Evolutionary conservation across 441 rosid genomes (phyloP).

Genomic region (Gossypium davidsonii): DNA sequence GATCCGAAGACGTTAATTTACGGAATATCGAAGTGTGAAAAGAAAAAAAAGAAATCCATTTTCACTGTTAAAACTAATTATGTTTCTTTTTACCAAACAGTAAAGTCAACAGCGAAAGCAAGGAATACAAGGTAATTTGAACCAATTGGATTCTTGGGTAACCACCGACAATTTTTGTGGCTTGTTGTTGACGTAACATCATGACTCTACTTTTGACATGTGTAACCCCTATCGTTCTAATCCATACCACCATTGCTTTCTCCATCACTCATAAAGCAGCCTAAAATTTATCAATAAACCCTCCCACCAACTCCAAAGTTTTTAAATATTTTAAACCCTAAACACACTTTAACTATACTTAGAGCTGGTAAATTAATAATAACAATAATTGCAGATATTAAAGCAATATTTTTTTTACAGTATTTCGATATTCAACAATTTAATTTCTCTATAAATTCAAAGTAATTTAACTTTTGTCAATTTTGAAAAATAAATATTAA

Average conservation of each 20-base stretch:
- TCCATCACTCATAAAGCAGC: neutral
- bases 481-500: too few relatives aligned
- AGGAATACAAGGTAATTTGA: neutral
- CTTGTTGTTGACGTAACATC: neutral
- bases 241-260: neutral
- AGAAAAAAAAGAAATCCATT: neutral
- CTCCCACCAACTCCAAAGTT: neutral
- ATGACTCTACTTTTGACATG: neutral
- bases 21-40: neutral
- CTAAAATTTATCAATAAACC: neutral
- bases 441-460: too few relatives aligned
- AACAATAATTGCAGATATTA: too few relatives aligned
- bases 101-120: neutral
- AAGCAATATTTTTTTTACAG: too few relatives aligned
- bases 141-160: neutral
- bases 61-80: neutral
- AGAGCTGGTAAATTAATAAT: neutral
- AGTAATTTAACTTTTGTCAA: too few relatives aligned
- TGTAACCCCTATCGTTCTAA: neutral
- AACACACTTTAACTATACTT: neutral
- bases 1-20: neutral
- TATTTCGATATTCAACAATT: too few relatives aligned
- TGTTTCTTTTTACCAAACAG: neutral
- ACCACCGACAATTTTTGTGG: constrained; percentile 9
- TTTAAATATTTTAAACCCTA: neutral